Evolutionary conservation across 345 rosid species (phyloP).

Genomic region (Ceriops tagal): DNA sequence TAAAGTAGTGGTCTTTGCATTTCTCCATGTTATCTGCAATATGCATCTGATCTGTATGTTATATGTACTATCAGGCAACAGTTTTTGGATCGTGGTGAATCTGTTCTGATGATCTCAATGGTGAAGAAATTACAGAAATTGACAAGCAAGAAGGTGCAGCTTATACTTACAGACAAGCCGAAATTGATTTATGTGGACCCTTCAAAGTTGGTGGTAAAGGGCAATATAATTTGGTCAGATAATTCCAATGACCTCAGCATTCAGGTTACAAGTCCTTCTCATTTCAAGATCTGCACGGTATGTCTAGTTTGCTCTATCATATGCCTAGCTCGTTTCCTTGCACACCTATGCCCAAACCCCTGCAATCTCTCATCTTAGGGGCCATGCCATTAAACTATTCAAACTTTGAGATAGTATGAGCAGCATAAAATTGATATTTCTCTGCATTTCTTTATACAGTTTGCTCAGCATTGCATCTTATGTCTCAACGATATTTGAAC

Average conservation of each 20-base stretch:
- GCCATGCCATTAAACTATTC: too few species aligned
- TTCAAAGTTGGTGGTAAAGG: slow-evolving; percentile 69
- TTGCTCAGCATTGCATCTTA: slow-evolving; percentile 5
- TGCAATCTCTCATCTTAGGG: too few species aligned
- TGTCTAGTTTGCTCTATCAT: slow-evolving; percentile 7
- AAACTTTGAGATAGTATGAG: neutral
- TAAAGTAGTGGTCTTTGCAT: neutral
- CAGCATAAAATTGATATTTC: too few species aligned
- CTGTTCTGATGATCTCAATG: slow-evolving; percentile 89
- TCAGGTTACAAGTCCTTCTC: slow-evolving; percentile 72
- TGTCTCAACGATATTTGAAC: too few species aligned
- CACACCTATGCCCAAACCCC: too few species aligned
- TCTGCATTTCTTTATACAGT: neutral
- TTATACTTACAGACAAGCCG: slow-evolving; percentile 90
- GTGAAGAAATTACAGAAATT: slow-evolving; percentile 88
- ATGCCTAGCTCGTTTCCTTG: neutral
- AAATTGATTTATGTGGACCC: slow-evolving; percentile 86
- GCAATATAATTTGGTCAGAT: slow-evolving; percentile 86
- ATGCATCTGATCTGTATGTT: neutral
- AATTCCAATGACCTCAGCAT: slow-evolving; percentile 78
- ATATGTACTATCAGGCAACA: slow-evolving; percentile 68
- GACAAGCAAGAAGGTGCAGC: slow-evolving; percentile 96
- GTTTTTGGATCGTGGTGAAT: slow-evolving; percentile 90
- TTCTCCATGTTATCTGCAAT: neutral
- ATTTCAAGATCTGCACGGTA: slow-evolving; percentile 94